Conservation (phyloP, 306 rosid genomes). For the Cicer chorassanicum region DNA sequence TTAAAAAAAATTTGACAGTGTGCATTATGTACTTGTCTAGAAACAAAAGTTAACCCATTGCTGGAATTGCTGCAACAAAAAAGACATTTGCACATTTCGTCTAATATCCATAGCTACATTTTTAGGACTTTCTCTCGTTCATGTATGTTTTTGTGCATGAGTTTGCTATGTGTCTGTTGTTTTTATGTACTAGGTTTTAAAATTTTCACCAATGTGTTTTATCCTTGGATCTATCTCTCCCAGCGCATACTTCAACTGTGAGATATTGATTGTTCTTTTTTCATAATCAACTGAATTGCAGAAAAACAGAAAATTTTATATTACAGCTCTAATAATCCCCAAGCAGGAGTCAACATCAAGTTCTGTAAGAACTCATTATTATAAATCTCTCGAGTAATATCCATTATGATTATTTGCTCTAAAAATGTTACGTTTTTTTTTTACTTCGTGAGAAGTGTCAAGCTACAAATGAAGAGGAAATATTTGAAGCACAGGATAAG, state of each 20-base stretch:
- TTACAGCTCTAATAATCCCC: slow-evolving; percentile 91
- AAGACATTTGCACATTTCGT: slow-evolving; percentile 30
- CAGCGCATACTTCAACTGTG: slow-evolving; percentile 28
- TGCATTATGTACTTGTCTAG: background rate
- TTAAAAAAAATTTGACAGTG: background rate
- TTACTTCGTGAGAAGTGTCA: slow-evolving; percentile 73
- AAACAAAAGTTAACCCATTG: slow-evolving; percentile 28
- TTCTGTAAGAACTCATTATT: slow-evolving; percentile 67
- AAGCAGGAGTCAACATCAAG: slow-evolving; percentile 92
- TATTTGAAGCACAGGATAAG: slow-evolving; percentile 92
- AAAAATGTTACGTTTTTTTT: slow-evolving; percentile 13
- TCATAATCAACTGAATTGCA: slow-evolving; percentile 49
- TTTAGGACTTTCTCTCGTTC: slow-evolving; percentile 13
- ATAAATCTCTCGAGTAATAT: slow-evolving; percentile 29
- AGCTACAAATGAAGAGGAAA: slow-evolving; percentile 92
- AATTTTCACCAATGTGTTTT: background rate
- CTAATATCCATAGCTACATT: slow-evolving; percentile 7
- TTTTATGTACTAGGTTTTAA: slow-evolving; percentile 8
- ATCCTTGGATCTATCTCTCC: slow-evolving; percentile 7
- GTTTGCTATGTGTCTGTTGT: slow-evolving; percentile 10
- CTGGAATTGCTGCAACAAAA: slow-evolving; percentile 23
- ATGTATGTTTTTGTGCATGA: slow-evolving; percentile 8
- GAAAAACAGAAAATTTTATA: slow-evolving; percentile 86
- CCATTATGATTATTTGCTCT: slow-evolving; percentile 33
- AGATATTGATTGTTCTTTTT: slow-evolving; percentile 45